A percentile compares a stretch with the other conserved stretches of the same genome.
These are phyloP conservation scores for Epichloe elymi DNA, from an alignment of 2,329 filamentous ascomycete genomes.

Conservation along the genomic window DNA sequence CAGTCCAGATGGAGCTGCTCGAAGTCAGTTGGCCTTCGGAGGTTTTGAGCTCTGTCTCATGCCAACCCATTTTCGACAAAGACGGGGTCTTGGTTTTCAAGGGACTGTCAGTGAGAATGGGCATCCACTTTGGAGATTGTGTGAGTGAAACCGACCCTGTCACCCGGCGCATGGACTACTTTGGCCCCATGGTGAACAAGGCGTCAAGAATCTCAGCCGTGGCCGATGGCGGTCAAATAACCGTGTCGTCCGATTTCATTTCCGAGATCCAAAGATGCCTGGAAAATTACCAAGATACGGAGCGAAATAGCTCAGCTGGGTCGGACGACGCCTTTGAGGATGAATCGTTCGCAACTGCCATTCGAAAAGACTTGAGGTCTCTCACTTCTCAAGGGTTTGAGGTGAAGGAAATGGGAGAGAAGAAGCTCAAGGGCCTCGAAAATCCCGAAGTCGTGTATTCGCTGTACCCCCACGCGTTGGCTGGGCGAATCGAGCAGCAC, in stretches of 20 bases:
- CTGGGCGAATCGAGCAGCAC: constrained; percentile 65
- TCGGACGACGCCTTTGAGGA: constrained; percentile 59
- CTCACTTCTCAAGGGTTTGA: constrained; percentile 88
- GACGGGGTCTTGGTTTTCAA: constrained; percentile 86
- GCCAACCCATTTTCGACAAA: constrained; percentile 69
- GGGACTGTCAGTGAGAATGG: constrained; percentile 92
- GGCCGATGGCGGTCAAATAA: constrained; percentile 92
- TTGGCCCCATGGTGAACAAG: constrained; percentile 98
- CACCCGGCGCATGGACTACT: constrained; percentile 97
- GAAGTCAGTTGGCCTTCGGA: constrained; percentile 90
- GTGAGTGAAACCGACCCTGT: constrained; percentile 94
- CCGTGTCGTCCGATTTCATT: constrained; percentile 93
- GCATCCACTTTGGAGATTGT: constrained; percentile 87
- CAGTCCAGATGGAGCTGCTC: constrained; percentile 76
- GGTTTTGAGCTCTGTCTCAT: constrained; percentile 74
- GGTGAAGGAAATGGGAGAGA: constrained; percentile 90
- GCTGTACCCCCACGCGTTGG: constrained; percentile 81
- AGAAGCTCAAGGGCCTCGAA: constrained; percentile 90
- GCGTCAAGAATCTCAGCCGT: constrained; percentile 87
- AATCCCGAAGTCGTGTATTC: constrained; percentile 94
- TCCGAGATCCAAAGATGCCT: constrained; percentile 86
- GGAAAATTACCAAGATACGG: constrained; percentile 78
- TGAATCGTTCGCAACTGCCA: constrained; percentile 59
- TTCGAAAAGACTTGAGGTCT: constrained; percentile 75
- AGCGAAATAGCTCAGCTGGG: constrained; percentile 53